Percentiles rank a stretch among this genome's conserved stretches.
Conservation (phyloP, 495 filamentous ascomycete genomes). For the Aspergillus nidulans region DNA sequence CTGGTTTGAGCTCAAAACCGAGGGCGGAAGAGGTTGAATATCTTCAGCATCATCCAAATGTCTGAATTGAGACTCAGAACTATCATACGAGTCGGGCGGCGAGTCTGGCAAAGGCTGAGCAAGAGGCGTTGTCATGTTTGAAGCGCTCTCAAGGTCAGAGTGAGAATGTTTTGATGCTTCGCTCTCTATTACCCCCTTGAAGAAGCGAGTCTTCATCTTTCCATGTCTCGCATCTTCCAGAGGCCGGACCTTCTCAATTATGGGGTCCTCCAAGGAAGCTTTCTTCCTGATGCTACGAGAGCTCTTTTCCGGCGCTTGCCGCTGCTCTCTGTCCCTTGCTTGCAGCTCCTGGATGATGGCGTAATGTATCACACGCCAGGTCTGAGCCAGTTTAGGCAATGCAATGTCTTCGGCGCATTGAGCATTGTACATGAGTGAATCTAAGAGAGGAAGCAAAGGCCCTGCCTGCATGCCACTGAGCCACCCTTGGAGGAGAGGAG, state of each 20-base stretch:
- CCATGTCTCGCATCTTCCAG: slow-evolving; percentile 35
- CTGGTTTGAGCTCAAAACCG: slow-evolving; percentile 38
- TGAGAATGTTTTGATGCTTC: slow-evolving; percentile 29
- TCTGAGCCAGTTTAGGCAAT: slow-evolving; percentile 63
- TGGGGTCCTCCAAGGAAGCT: slow-evolving; percentile 31
- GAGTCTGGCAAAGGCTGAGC: slow-evolving; percentile 61
- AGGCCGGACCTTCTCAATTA: slow-evolving; percentile 21
- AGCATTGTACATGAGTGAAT: slow-evolving; percentile 60
- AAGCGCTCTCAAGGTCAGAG: slow-evolving; percentile 62
- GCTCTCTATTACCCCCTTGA: slow-evolving; percentile 42
- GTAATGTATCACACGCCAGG: slow-evolving; percentile 66
- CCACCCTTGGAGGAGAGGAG: slow-evolving; percentile 32
- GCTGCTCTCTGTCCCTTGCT: slow-evolving; percentile 54
- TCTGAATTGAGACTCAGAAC: slow-evolving; percentile 27
- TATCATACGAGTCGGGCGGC: slow-evolving; percentile 28
- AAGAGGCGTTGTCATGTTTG: slow-evolving; percentile 74
- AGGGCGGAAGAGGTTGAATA: slow-evolving; percentile 41
- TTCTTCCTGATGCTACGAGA: slow-evolving; percentile 24
- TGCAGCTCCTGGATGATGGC: slow-evolving; percentile 57
- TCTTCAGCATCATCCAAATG: slow-evolving; percentile 32
- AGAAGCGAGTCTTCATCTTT: slow-evolving; percentile 39
- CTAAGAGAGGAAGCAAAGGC: slow-evolving; percentile 43
- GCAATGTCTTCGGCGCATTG: slow-evolving; percentile 54
- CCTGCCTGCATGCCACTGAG: slow-evolving; percentile 24
- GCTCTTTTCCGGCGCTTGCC: slow-evolving; percentile 25